Evolutionary conservation across 2,329 filamentous ascomycete genomes (phyloP), one percentile per base, ranked within the genome.

Genomic region (Botrytis byssoidea): DNA sequence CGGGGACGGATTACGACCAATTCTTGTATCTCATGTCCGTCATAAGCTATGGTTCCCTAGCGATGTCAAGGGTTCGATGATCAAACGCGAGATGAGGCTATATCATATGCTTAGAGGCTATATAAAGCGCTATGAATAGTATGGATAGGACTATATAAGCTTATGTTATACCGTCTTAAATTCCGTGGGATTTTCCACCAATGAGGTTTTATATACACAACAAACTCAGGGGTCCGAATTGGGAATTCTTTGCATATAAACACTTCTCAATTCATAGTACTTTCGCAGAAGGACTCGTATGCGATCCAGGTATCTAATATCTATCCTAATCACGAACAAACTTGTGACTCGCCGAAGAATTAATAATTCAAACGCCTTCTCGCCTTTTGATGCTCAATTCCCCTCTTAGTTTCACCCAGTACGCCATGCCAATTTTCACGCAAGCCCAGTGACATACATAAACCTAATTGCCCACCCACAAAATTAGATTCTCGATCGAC

Each of bases 331-430:
- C 20, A n/a, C 60, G 22, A 37, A 61, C 12, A n/a, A 25, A 35
- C 42, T 25, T 48, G 29, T 4, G 29, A 48, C 7, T 46, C 29
- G 5, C 18, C 12, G 12, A 48, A 48, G 10, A n/a, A 9, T 37
- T 51, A 14, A 37, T 18, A n/a, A n/a, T 16, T 51, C n/a, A 40
- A n/a, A 42, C 69, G 59, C 69, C 69, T 29, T 48, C 64, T 55
- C 71, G 37, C 66, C 35, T 57, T 25, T 64, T 42, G 48, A 69
- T 72, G 51, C 51, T 40, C 32, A 72, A 48, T n/a, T 37, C 22
- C 40, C 65, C 16, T 55, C 46, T 9, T 20, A 40, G 20, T 44
- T 42, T n/a, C 35, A 12, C 25, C 71, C 51, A 46, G 16, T 66
- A 72, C 71, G 71, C 71, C 71, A 51, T 20, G 37, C 48, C 66